Evolutionary conservation across 768 basidiomycete species (phyloP), one percentile per base, ranked within the genome.

Genomic region (Mycena metata): DNA sequence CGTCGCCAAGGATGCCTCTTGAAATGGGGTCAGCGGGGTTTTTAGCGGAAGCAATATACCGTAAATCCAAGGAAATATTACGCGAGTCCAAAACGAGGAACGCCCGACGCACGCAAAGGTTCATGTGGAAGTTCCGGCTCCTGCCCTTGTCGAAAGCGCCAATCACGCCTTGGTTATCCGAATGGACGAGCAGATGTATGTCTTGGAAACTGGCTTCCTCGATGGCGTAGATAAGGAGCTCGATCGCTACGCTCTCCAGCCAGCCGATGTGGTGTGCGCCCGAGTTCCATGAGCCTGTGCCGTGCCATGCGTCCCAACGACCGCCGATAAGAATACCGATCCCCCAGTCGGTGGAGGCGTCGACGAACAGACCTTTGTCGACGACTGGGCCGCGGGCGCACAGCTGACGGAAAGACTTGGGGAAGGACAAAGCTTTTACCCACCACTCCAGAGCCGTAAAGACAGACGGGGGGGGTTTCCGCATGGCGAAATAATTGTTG

Each of bases 311-410:
- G 23, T 65, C 64, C 76, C 76, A 79, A 0, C 35, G 45, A 0
- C 43, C 63, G 26, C 51, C 60, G 17, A 75, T 49, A 2, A 70
- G 16, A 19, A 78, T 49, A 1, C 78, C 78, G 45, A 78, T 75
- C 23, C 77, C 77, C 68, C 72, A 78, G 17, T 63, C 55, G 0
- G 73, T 76, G 13, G 76, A 77, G 15, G 77, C 76, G 46, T 76
- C 76, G 24, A 58, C 64, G 33, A 16, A 60, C 0, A 66, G 39
- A 36, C 35, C 51, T 0, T 16, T 39, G 33, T 61, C 60, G 8
- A 35, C 1, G 1, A 17, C n/a, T 65, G 3, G 50, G 51, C 61
- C 61, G 9, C 41, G 50, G 0, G 61, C 42, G n/a, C 24, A 23
- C 2, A 36, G 45, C 6, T 13, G 19, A 5, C 7, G 51, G 61